Conservation (phyloP, 1,139 yeast species). For the Debaryomyces psychrophilus region DNA sequence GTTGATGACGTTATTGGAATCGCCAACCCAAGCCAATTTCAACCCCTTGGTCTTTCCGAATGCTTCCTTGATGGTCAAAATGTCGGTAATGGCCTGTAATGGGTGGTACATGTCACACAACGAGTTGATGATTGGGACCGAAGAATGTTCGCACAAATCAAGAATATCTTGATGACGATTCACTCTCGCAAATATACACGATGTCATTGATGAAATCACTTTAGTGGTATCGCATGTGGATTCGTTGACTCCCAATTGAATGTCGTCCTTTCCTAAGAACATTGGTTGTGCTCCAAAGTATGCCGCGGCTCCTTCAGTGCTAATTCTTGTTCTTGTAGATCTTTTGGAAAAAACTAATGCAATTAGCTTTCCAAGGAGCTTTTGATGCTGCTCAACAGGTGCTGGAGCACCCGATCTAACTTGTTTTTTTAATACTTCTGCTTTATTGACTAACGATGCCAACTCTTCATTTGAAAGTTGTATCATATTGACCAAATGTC, state of each 20-base stretch:
- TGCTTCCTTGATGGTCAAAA: slow-evolving; percentile 81
- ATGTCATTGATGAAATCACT: slow-evolving; percentile 92
- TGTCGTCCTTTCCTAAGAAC: slow-evolving; percentile 95
- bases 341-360: slow-evolving; percentile 87
- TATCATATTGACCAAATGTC: slow-evolving; percentile 79
- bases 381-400: slow-evolving; percentile 51
- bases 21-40: slow-evolving; percentile 95
- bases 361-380: slow-evolving; percentile 76
- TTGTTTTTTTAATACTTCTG: slow-evolving; percentile 59
- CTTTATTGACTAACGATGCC: slow-evolving; percentile 65
- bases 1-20: slow-evolving; percentile 91
- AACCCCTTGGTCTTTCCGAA: slow-evolving; percentile 63
- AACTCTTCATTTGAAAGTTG: slow-evolving; percentile 76
- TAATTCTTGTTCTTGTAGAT: slow-evolving; percentile 92
- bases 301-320: slow-evolving; percentile 92
- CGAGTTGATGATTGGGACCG: slow-evolving; percentile 91
- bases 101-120: slow-evolving; percentile 94
- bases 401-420: slow-evolving; percentile 55
- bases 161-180: slow-evolving; percentile 80
- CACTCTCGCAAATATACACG: slow-evolving; percentile 95
- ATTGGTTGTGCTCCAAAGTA: slow-evolving; percentile 95
- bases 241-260: slow-evolving; percentile 94
- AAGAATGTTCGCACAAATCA: slow-evolving; percentile 71
- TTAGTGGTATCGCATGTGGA: slow-evolving; percentile 83
- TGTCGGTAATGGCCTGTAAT: slow-evolving; percentile 89